phyloP scores from a whole-genome alignment of 805 yeast genomes.

The Monosporozyma solicola region DNA sequence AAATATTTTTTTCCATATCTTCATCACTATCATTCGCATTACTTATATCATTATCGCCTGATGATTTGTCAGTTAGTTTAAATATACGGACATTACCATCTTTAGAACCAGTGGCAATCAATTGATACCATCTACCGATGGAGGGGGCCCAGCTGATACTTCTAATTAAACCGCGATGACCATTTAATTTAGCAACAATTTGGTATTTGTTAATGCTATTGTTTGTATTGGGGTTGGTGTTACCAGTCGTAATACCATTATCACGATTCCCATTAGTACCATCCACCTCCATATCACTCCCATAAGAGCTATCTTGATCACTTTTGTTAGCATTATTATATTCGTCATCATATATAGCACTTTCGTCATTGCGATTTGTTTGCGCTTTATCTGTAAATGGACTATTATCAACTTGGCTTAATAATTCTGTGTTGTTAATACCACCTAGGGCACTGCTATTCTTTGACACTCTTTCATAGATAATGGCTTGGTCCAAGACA shows the following conservation, averaged over 20 bases:
- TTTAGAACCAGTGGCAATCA: constrained; percentile 91
- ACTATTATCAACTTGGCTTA: neutral
- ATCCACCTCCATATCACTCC: neutral
- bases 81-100: constrained; percentile 88
- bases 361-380: neutral
- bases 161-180: constrained; percentile 78
- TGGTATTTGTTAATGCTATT: constrained; percentile 32
- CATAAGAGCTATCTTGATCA: neutral
- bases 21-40: neutral
- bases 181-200: constrained; percentile 60
- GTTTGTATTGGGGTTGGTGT: neutral
- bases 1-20: neutral
- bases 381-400: neutral
- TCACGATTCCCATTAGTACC: neutral
- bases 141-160: constrained; percentile 95
- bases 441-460: constrained; percentile 19
- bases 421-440: neutral
- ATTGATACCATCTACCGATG: constrained; percentile 81
- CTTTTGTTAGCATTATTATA: neutral
- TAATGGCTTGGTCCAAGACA: constrained; percentile 78
- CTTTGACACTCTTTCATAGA: constrained; percentile 48
- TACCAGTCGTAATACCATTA: neutral
- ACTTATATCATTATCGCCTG: neutral
- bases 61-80: constrained; percentile 45
- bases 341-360: neutral